These are phyloP conservation scores for Leishmania turanica DNA, from an alignment of 208 protist species.

Conservation along the genomic window DNA sequence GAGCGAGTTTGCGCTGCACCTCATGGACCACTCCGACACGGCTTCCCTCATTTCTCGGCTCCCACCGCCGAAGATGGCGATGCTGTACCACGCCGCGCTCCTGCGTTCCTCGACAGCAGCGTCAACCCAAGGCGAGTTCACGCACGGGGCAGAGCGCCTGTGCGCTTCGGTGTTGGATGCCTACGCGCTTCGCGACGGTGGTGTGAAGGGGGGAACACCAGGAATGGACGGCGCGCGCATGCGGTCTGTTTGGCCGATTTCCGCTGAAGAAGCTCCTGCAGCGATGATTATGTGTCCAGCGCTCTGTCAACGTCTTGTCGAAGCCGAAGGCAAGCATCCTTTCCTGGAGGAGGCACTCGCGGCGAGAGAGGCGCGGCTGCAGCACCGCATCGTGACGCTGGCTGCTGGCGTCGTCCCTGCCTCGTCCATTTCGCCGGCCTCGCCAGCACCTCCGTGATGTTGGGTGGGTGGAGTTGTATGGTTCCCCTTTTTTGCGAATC, in stretches of 20 bases:
- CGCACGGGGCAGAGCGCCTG: slow-evolving; percentile 17
- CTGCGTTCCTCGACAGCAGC: not conserved
- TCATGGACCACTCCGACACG: slow-evolving; percentile 29
- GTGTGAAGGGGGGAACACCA: not conserved
- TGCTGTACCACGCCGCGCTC: slow-evolving; percentile 37
- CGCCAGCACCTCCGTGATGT: not conserved
- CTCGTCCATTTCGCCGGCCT: too few relatives aligned
- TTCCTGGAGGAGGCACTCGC: slow-evolving; percentile 14
- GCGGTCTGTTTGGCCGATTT: not conserved
- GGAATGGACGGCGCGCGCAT: too few relatives aligned
- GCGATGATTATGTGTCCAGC: not conserved
- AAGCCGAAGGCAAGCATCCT: not conserved
- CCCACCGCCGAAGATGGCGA: slow-evolving; percentile 19
- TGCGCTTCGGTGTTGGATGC: slow-evolving; percentile 18
- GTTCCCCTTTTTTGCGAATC: not conserved
- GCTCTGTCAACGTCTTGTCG: not conserved
- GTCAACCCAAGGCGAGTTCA: not conserved
- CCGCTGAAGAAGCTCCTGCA: not conserved
- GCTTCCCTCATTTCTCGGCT: slow-evolving; percentile 24
- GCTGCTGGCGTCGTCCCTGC: not conserved
- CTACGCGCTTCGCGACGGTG: slow-evolving; percentile 6
- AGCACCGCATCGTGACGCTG: slow-evolving; percentile 4
- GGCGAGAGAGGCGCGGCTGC: slow-evolving; percentile 8
- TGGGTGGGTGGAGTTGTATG: not conserved
- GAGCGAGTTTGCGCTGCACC: slow-evolving; percentile 22